Base-by-base conservation (phyloP, 768 basidiomycete species). In the Phylloporus arenicola region DNA sequence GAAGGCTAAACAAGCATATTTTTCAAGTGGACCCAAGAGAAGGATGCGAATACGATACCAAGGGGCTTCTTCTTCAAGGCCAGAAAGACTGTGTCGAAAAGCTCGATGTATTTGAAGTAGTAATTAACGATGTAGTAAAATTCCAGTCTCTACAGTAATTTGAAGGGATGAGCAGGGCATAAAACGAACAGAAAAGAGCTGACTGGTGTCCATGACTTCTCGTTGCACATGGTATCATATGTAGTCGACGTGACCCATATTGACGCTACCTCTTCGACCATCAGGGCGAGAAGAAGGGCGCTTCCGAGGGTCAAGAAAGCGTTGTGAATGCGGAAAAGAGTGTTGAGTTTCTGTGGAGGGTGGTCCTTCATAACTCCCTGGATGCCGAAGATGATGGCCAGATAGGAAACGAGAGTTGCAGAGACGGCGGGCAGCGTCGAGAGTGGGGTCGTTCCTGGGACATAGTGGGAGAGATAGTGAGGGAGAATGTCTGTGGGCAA, bases 51-150 rank as follows among this genome's bases (percentile, higher is more conserved):
- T 20, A 71, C 84, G 24, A 53, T 64, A 94, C 93, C 89, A 44
- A 99, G 77, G 14, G 92, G 92, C 71, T 98, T 98, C 80, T 98
- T 99, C 82, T 98, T 99, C 61, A 97, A 73, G 10, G 89, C 90
- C 57, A 99, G 82, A 79, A 98, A 99, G 57, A 97, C 81, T 13
- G 96, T 99, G 75, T 98, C 96, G 56, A 95, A 68, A 52, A 98
- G 82, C 72, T 99, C 96, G 56, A 96, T 73, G 70, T 97, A 98
- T 69, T 97, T 97, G 82, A 96, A 91, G 72, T 86, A 93, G 74
- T 98, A 99, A 76, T 99, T 99, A 76, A 97, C 77, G 78, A 98
- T 92, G 75, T 99, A 98, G 75, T 90, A 97, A 64, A 93, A 86
- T 73, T 97, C 88, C 68, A 97, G 76, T 67, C 80, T 81, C 93